These are phyloP conservation scores for Trichophyton verrucosum DNA, from an alignment of 2,329 filamentous ascomycete species.

Conservation along the genomic window DNA sequence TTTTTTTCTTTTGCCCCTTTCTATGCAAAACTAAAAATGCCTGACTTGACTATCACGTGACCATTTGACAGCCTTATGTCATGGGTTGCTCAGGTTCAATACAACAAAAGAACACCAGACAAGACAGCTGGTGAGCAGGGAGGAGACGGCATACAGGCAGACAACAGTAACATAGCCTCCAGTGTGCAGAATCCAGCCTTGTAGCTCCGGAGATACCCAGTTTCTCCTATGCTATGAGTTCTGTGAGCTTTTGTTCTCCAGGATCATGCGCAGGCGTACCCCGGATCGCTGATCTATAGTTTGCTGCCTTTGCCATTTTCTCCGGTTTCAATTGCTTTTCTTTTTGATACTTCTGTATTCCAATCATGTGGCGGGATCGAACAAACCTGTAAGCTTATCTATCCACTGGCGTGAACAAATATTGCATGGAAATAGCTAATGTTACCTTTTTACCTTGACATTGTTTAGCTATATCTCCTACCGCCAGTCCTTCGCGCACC, in stretches of 20 bases:
- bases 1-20: neutral
- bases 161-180: neutral
- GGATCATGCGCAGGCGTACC: neutral
- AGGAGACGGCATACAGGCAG: neutral
- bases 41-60: neutral
- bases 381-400: conserved; percentile 70
- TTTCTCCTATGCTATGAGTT: neutral
- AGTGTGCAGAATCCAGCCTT: neutral
- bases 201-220: neutral
- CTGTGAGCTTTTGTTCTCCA: neutral
- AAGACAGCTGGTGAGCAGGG: neutral
- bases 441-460: conserved; percentile 5
- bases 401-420: neutral
- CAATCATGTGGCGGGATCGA: conserved; percentile 92
- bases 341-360: neutral
- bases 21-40: too few relatives aligned
- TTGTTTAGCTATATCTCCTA: conserved; percentile 85
- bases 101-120: neutral
- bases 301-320: neutral
- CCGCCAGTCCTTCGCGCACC: conserved; percentile 94
- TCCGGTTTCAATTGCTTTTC: neutral
- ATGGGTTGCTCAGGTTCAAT: neutral
- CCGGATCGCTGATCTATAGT: conserved; percentile 2
- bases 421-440: neutral
- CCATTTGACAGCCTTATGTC: neutral